Evolutionary conservation across 1,139 yeast species (phyloP).

Genomic region (Zhuliangozyma parablackwelliae): DNA sequence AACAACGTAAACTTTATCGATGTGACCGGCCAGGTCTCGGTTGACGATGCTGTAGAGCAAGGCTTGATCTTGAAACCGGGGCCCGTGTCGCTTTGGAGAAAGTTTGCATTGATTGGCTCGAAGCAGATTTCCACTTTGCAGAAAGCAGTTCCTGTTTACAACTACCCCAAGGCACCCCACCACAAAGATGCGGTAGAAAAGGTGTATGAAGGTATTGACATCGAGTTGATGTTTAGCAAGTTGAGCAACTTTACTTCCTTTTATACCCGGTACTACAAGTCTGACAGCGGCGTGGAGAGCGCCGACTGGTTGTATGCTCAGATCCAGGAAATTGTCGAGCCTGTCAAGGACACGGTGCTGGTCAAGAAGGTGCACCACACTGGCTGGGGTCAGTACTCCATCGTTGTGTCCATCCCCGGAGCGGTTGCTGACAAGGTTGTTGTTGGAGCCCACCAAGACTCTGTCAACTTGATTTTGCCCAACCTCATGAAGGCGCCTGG

Average conservation of each 20-base stretch:
- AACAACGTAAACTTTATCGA: conserved; percentile 63
- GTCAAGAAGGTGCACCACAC: conserved; percentile 30
- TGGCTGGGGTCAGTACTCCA: conserved; percentile 44
- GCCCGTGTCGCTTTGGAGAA: conserved; percentile 10
- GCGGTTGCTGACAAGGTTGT: conserved; percentile 45
- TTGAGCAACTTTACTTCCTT: conserved; percentile 66
- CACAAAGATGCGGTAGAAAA: conserved; percentile 36
- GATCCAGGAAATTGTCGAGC: conserved; percentile 42
- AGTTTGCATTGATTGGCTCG: conserved; percentile 21
- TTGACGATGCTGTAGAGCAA: conserved; percentile 28
- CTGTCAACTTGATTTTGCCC: conserved; percentile 75
- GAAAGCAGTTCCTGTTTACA: conserved; percentile 35
- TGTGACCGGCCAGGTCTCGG: conserved; percentile 49
- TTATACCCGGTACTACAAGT: conserved; percentile 76
- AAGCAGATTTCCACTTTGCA: conserved; percentile 27
- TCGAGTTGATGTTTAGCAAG: conserved; percentile 45
- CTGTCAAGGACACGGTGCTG: conserved; percentile 25
- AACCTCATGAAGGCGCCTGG: conserved; percentile 77
- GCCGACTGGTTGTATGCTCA: conserved; percentile 65
- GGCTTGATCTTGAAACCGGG: conserved; percentile 22
- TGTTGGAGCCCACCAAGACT: conserved; percentile 89
- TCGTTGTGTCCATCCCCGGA: conserved; percentile 41
- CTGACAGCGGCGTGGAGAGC: conserved; percentile 64
- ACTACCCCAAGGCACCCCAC: conserved; percentile 50
- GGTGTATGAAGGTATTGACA: conserved; percentile 40